Percentiles rank a stretch among this genome's conserved stretches.
These are phyloP conservation scores for Talaromyces albobiverticillius DNA, from an alignment of 2,329 filamentous ascomycete species.

Conservation along the genomic window DNA sequence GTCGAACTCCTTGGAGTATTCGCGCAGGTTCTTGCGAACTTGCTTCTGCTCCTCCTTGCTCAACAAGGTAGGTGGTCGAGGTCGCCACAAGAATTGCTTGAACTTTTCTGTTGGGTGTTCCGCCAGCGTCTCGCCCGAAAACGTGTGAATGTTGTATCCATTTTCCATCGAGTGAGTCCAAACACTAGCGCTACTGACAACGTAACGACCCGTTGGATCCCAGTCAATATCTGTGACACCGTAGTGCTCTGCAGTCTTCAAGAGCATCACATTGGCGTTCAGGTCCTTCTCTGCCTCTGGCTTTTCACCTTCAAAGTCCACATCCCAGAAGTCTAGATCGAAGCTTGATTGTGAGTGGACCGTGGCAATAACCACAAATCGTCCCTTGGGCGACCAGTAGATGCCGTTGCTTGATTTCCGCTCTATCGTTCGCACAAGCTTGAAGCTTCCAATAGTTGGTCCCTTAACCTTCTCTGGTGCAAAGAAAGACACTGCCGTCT, in stretches of 20 bases:
- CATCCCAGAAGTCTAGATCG: constrained; percentile 95
- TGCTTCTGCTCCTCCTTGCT: constrained; percentile 96
- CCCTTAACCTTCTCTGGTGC: constrained; percentile 93
- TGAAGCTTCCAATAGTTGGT: constrained; percentile 82
- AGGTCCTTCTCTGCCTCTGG: constrained; percentile 90
- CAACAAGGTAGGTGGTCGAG: constrained; percentile 84
- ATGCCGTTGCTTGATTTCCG: constrained; percentile 99
- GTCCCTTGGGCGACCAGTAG: constrained; percentile 95
- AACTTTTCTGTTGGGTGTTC: constrained; percentile 95
- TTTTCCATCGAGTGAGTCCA: constrained; percentile 99
- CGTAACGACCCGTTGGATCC: constrained; percentile 93
- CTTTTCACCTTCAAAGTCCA: constrained; percentile 97
- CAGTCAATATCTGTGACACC: constrained; percentile 97
- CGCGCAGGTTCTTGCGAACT: constrained; percentile 95
- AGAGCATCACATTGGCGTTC: constrained; percentile 88
- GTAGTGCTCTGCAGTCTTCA: constrained; percentile 93
- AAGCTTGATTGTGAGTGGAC: constrained; percentile 90
- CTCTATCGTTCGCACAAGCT: constrained; percentile 88
- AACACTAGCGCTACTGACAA: constrained; percentile 86
- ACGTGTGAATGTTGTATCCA: constrained; percentile 97
- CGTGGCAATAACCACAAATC: constrained; percentile 92
- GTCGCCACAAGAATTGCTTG: constrained; percentile 96
- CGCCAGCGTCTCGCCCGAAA: constrained; percentile 81
- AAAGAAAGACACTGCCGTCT: constrained; percentile 95
- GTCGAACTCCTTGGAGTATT: constrained; percentile 93